Conservation (phyloP, 2,329 filamentous ascomycete genomes). For the Fusarium burgessii region DNA sequence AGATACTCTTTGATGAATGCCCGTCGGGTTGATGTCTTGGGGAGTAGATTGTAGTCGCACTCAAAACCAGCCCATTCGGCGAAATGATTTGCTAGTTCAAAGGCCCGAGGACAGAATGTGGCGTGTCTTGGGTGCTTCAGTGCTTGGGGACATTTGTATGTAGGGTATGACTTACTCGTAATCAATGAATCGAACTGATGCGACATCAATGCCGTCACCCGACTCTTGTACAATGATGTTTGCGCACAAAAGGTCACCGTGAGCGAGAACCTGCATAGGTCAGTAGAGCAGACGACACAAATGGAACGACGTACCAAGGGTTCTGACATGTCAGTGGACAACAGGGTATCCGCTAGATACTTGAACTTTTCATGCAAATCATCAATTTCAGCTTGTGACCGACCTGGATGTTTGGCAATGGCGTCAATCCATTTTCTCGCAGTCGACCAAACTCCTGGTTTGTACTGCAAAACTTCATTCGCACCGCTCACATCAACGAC, state of each 20-base stretch:
- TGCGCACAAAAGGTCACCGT: slow-evolving; percentile 39
- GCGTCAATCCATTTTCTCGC: slow-evolving; percentile 40
- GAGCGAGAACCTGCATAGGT: slow-evolving; percentile 34
- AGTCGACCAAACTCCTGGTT: slow-evolving; percentile 38
- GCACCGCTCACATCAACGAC: neutral
- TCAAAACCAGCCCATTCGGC: slow-evolving; percentile 41
- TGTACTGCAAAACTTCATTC: slow-evolving; percentile 3
- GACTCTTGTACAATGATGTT: slow-evolving; percentile 40
- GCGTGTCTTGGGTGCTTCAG: slow-evolving; percentile 31
- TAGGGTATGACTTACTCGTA: slow-evolving; percentile 37
- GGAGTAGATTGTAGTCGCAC: slow-evolving; percentile 33
- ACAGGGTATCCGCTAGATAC: slow-evolving; percentile 19
- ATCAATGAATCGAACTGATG: slow-evolving; percentile 40
- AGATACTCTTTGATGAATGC: slow-evolving; percentile 38
- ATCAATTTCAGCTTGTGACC: slow-evolving; percentile 7
- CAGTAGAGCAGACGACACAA: neutral
- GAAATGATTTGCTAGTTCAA: slow-evolving; percentile 43
- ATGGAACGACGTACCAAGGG: slow-evolving; percentile 31
- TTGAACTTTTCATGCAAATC: slow-evolving; percentile 29
- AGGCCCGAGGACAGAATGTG: slow-evolving; percentile 40
- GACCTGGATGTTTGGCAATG: slow-evolving; percentile 12
- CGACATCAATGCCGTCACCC: neutral
- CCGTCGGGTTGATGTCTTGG: slow-evolving; percentile 30
- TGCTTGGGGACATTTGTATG: neutral
- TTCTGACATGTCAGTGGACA: slow-evolving; percentile 19